These are phyloP conservation scores for Microcera coccophila DNA, from an alignment of 2,329 filamentous ascomycete genomes.

Conservation along the genomic window DNA sequence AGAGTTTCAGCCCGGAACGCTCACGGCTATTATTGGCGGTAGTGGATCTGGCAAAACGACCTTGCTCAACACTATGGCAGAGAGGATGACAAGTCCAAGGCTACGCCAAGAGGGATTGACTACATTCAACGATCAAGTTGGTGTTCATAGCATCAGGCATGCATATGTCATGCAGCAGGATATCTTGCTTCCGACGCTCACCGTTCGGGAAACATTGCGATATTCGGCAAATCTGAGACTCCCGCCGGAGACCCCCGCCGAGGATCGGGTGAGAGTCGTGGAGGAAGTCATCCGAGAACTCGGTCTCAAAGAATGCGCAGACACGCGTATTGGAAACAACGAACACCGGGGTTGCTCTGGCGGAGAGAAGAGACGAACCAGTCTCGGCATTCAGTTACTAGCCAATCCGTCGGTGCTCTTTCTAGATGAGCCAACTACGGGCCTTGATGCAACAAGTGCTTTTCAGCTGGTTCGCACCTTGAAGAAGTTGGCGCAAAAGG, in stretches of 20 bases:
- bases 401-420: constrained; percentile 75
- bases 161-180: constrained; percentile 77
- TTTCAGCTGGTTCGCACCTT: constrained; percentile 69
- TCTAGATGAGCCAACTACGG: constrained; percentile 75
- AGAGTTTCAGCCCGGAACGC: constrained; percentile 58
- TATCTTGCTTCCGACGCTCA: constrained; percentile 67
- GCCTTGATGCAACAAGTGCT: constrained; percentile 72
- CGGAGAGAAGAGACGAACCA: constrained; percentile 72
- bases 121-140: constrained; percentile 57
- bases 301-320: constrained; percentile 71
- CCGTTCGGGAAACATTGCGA: constrained; percentile 68
- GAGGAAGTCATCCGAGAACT: constrained; percentile 74
- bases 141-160: constrained; percentile 54
- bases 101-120: constrained; percentile 51
- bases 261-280: constrained; percentile 60
- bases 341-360: constrained; percentile 73
- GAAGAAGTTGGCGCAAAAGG: constrained; percentile 63
- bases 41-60: constrained; percentile 72
- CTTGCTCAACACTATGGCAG: constrained; percentile 66
- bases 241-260: constrained; percentile 55
- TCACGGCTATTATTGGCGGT: constrained; percentile 73
- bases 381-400: constrained; percentile 74
- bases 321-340: constrained; percentile 68
- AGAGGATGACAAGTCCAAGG: constrained; percentile 57
- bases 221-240: constrained; percentile 71